Evolutionary conservation across 2,329 filamentous ascomycete genomes (phyloP).

Genomic region (Eutypa lata): DNA sequence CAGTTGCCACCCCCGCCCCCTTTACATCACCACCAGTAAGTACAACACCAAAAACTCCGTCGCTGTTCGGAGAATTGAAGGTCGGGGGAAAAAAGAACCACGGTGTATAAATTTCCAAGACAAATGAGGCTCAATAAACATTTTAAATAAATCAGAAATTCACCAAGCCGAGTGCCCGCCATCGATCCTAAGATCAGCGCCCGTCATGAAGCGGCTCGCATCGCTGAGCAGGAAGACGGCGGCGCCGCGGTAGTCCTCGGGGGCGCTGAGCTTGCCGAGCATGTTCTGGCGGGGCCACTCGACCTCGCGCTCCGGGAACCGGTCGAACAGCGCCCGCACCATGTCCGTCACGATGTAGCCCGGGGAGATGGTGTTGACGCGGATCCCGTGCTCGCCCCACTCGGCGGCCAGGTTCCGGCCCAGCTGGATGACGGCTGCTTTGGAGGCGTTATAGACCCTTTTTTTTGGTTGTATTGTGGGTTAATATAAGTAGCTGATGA

Average conservation of each 20-base stretch:
- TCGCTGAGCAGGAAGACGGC: slow-evolving; percentile 66
- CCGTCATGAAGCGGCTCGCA: slow-evolving; percentile 69
- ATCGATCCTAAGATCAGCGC: slow-evolving; percentile 66
- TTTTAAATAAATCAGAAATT: background rate
- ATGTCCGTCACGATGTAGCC: slow-evolving; percentile 81
- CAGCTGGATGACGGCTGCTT: slow-evolving; percentile 71
- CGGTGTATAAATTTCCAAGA: no score
- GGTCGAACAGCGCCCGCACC: slow-evolving; percentile 75
- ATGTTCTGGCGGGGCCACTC: slow-evolving; percentile 85
- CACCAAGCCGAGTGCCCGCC: slow-evolving; percentile 66
- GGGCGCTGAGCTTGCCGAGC: slow-evolving; percentile 66
- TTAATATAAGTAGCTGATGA: no score
- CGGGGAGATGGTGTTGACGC: slow-evolving; percentile 77
- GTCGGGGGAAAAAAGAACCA: no score
- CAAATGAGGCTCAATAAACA: background rate
- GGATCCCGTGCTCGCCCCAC: slow-evolving; percentile 70
- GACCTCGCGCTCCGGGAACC: slow-evolving; percentile 63
- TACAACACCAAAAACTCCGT: no score
- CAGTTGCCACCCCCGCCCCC: no score
- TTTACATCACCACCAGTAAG: no score
- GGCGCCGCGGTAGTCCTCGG: slow-evolving; percentile 68
- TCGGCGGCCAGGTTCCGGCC: slow-evolving; percentile 68
- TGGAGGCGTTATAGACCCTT: slow-evolving; percentile 74
- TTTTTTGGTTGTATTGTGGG: background rate
- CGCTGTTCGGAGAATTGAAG: no score